Evolutionary conservation across 2,329 filamentous ascomycete species (phyloP).

Genomic region (Alternaria conjuncta): DNA sequence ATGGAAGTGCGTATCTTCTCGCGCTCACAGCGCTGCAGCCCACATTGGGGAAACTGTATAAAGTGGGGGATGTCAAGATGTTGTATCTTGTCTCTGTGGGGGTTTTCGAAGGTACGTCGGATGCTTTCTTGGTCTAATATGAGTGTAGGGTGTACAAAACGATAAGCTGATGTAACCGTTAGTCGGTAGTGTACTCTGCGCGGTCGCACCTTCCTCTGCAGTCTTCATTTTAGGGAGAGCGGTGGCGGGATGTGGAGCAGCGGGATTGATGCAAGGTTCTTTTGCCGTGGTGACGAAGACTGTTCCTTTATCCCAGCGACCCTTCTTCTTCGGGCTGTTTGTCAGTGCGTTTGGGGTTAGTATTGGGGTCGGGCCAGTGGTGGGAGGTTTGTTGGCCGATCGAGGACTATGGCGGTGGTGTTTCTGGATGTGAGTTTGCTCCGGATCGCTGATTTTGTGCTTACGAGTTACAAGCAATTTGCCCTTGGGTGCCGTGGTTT

Average conservation of each 20-base stretch:
- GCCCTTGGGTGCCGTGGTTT: background rate
- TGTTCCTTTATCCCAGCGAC: conserved; percentile 45
- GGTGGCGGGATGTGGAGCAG: background rate
- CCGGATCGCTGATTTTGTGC: background rate
- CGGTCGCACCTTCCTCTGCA: background rate
- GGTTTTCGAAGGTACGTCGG: conserved; percentile 45
- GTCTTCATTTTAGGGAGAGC: background rate
- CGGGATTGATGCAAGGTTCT: background rate
- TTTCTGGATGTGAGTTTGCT: background rate
- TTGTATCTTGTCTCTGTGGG: conserved; percentile 51
- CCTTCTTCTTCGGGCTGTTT: conserved; percentile 40
- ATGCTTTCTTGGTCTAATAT: background rate
- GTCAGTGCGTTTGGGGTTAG: conserved; percentile 40
- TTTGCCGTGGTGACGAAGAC: conserved; percentile 14
- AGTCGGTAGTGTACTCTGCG: background rate
- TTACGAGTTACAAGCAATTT: background rate
- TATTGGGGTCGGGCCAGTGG: conserved; percentile 43
- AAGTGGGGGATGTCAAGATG: conserved; percentile 53
- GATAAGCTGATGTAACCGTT: background rate
- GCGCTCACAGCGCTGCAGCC: conserved; percentile 36
- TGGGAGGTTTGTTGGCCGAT: conserved; percentile 31
- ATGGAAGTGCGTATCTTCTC: conserved; percentile 37
- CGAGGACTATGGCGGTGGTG: conserved; percentile 17
- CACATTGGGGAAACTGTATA: conserved; percentile 50
- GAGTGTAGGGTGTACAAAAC: conserved; percentile 4